Evolutionary conservation across 306 rosid species (phyloP).

Genomic region (Cucurbita ficifolia): DNA sequence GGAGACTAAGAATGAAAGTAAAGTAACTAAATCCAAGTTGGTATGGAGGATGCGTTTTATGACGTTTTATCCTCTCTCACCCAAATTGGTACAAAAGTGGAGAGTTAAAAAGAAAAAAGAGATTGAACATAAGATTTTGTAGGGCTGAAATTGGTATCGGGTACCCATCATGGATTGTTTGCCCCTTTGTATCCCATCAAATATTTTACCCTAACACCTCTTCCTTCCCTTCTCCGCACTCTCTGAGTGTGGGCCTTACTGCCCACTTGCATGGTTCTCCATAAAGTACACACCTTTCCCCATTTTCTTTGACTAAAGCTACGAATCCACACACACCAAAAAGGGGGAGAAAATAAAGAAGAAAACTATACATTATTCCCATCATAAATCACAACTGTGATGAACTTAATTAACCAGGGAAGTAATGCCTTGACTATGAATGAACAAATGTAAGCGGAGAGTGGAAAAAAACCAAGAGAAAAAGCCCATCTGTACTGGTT

Average conservation of each 20-base stretch:
- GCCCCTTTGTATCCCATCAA: slow-evolving; percentile 6
- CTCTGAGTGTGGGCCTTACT: neutral
- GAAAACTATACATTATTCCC: neutral
- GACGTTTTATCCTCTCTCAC: neutral
- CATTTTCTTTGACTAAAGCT: neutral
- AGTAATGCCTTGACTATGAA: too few relatives aligned
- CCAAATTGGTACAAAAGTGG: neutral
- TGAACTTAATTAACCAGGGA: neutral
- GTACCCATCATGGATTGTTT: neutral
- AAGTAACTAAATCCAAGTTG: neutral
- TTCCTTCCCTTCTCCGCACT: neutral
- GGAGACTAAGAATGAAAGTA: neutral
- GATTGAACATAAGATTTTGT: neutral
- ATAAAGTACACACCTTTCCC: neutral
- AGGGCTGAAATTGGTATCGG: slow-evolving; percentile 2
- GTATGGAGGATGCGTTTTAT: neutral
- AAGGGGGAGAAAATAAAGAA: too few relatives aligned
- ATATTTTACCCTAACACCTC: neutral
- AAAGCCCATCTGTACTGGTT: neutral
- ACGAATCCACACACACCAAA: neutral
- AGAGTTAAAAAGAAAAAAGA: neutral
- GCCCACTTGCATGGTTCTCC: neutral
- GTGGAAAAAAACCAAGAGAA: neutral
- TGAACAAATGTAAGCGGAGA: neutral
- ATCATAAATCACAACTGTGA: neutral